A percentile compares a stretch with the other conserved stretches of the same genome.
Evolutionary conservation across 2,329 filamentous ascomycete species (phyloP).

Genomic region (Xylariaceae sp.): DNA sequence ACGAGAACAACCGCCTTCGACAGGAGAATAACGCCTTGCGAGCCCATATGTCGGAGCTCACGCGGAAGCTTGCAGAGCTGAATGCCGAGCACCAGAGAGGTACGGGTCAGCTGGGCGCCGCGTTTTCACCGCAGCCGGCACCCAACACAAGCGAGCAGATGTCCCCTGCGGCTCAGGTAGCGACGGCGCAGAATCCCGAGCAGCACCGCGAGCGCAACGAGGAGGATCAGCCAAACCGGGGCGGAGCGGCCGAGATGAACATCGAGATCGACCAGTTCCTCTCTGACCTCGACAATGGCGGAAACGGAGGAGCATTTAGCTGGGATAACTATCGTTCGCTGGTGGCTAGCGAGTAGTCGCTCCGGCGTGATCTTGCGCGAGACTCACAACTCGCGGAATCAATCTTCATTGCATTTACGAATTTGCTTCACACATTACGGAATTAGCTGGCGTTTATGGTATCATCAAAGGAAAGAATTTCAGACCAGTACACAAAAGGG

Average conservation of each 20-base stretch:
- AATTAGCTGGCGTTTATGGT: no score
- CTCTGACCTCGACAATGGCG: background rate
- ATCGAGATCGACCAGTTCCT: background rate
- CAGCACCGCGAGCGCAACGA: background rate
- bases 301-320: background rate
- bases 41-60: background rate
- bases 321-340: background rate
- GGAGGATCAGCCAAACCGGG: background rate
- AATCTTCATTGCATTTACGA: no score
- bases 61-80: background rate
- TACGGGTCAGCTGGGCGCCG: background rate
- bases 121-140: background rate
- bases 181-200: background rate
- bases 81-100: background rate
- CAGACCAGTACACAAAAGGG: no score
- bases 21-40: slow-evolving; percentile 1
- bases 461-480: no score
- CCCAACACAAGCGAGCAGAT: background rate
- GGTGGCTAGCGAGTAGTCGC: background rate
- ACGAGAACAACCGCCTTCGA: background rate
- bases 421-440: no score
- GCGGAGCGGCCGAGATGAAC: background rate
- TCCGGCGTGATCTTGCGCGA: background rate
- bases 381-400: background rate
- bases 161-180: background rate